A percentile compares a stretch with the other conserved stretches of the same genome.
Conservation (phyloP, 148 eudicot species). For the Bassia scoparia region DNA sequence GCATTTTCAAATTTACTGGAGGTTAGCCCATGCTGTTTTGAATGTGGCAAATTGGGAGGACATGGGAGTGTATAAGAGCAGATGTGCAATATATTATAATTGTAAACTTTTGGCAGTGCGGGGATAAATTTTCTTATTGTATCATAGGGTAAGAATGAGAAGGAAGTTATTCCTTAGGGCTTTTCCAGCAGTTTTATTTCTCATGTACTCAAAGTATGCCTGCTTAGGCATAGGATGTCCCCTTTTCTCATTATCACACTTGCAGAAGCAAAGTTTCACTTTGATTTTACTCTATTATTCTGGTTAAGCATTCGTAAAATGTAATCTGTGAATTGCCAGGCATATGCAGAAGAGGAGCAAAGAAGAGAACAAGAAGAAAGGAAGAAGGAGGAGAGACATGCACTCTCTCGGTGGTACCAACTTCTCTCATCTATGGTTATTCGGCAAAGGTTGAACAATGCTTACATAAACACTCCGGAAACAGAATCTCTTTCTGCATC, state of each 20-base stretch:
- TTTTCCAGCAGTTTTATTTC: neutral
- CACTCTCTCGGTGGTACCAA: conserved; percentile 89
- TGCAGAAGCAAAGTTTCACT: neutral
- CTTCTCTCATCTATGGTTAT: conserved; percentile 81
- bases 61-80: neutral
- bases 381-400: conserved; percentile 58
- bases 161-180: neutral
- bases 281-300: neutral
- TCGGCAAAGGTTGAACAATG: conserved; percentile 63
- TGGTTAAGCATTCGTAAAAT: neutral
- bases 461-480: conserved; percentile 40
- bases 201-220: too few relatives aligned
- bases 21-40: neutral
- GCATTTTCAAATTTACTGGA: too few relatives aligned
- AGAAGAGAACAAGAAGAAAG: conserved; percentile 76
- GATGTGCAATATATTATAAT: neutral
- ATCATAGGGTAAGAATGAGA: neutral
- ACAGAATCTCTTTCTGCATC: conserved; percentile 29
- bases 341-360: conserved; percentile 78
- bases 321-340: conserved; percentile 42
- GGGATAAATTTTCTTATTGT: neutral
- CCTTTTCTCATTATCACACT: too few relatives aligned
- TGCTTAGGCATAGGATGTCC: too few relatives aligned
- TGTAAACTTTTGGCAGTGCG: neutral
- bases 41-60: neutral